Evolutionary conservation across 73 alveolate species (phyloP), one percentile per base, ranked within the genome.

Genomic region (Blepharisma stoltei): DNA sequence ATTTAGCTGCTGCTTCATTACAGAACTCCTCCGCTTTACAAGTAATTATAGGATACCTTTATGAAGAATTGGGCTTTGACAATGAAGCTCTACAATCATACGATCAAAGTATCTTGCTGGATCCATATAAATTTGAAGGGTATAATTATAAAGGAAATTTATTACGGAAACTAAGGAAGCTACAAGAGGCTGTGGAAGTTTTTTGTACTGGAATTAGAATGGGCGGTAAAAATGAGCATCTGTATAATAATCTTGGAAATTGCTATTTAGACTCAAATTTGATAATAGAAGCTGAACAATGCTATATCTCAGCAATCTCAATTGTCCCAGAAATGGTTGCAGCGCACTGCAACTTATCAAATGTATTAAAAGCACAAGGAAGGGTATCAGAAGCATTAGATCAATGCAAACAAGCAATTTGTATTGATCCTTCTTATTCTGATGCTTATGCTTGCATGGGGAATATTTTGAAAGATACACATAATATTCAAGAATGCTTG

Each of bases 401-500:
- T 4, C 21, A 18, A 11, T 50, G 65, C 4, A 14, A 11, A 50
- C n/a, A 14, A 14, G 65, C 65, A 50, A 11, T 50, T 50, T 14
- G 65, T 4, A 50, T 50, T 50, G 65, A 50, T 18, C 65, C 65
- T 50, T 14, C 27, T 18, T 50, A 11, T 50, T 50, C 65, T 2
- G 65, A 50, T 4, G 65, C 65, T 50, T 50, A 50, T 50, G 65
- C 65, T 50, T 50, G 65, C 65, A 60, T 60, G 73, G 73, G 38
- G 73, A 60, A 25, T 25, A 25, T 60, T 20, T 60, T 60, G 45
- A 60, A 60, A 60, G 73, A 60, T 60, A 60, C 73, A 20, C 48
- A 14, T 2, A 65, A 77, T 49, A 44, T 66, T 21, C 55, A 78
- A 6, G 65, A 53, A 20, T 60, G 78, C 54, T 27, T 79, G 75